Evolutionary conservation across 331 rosid genomes (phyloP).

Genomic region (Spiraea crenata): DNA sequence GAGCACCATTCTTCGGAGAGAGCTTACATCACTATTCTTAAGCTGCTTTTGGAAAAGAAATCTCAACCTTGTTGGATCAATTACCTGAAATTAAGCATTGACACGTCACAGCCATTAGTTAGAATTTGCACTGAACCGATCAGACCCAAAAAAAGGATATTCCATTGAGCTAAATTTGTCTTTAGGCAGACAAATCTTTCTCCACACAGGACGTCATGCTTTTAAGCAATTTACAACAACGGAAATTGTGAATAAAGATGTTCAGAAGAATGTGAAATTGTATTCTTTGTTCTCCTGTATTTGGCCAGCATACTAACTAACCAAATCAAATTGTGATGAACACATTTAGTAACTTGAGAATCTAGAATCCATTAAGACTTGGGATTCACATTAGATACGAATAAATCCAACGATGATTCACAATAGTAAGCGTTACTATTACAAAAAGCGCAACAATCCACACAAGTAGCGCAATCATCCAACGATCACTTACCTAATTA

Average conservation of each 20-base stretch:
- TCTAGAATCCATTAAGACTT: background rate
- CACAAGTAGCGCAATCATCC: background rate
- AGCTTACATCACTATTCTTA: slow-evolving; percentile 87
- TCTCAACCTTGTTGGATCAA: slow-evolving; percentile 54
- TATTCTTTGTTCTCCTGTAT: background rate
- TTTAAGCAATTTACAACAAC: background rate
- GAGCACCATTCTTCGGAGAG: slow-evolving; percentile 86
- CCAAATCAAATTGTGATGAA: background rate
- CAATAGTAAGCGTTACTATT: background rate
- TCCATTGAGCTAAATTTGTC: background rate
- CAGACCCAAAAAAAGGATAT: background rate
- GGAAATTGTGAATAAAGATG: background rate
- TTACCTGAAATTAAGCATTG: slow-evolving; percentile 38
- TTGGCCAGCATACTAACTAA: background rate
- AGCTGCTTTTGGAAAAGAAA: slow-evolving; percentile 90
- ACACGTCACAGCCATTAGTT: background rate
- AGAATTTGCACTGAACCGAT: background rate
- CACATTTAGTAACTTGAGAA: background rate
- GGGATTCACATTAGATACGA: background rate
- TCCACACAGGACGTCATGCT: too few relatives aligned
- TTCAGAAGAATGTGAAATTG: background rate
- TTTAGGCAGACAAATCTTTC: background rate
- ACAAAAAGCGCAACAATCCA: background rate
- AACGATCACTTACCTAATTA: background rate
- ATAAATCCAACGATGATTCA: background rate